A percentile compares a stretch with the other conserved stretches of the same genome.
Conservation (phyloP, 257 asterid genomes). For the Agastache rugosa region DNA sequence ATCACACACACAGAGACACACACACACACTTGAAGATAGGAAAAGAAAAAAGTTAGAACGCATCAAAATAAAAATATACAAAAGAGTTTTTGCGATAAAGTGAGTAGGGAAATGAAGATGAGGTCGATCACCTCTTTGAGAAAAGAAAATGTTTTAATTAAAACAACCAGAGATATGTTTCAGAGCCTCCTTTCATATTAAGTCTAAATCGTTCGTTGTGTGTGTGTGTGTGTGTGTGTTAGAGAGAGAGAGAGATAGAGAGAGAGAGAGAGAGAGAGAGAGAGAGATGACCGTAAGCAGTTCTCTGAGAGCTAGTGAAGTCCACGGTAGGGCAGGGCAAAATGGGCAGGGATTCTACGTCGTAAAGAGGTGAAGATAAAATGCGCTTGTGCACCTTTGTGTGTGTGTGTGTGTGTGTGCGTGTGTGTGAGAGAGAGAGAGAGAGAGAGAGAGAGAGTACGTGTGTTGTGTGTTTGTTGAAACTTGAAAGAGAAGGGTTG, state of each 20-base stretch:
- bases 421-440: slow-evolving; percentile 7
- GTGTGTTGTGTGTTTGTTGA: not conserved
- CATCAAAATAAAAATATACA: not conserved
- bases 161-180: slow-evolving; percentile 28
- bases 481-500: slow-evolving; percentile 29
- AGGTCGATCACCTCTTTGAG: not conserved
- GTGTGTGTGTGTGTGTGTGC: slow-evolving; percentile 1
- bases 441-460: slow-evolving; percentile 14
- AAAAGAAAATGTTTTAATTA: not conserved
- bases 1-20: too few relatives aligned
- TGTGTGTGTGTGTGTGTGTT: slow-evolving; percentile 13
- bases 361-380: slow-evolving; percentile 18
- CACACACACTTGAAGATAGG: not conserved
- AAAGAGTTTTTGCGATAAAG: not conserved
- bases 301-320: slow-evolving; percentile 16
- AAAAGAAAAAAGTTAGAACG: not conserved
- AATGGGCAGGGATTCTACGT: slow-evolving; percentile 34
- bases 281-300: slow-evolving; percentile 35
- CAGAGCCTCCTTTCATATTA: slow-evolving; percentile 21
- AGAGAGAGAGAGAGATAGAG: slow-evolving; percentile 24
- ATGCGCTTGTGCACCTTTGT: not conserved
- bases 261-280: slow-evolving; percentile 38
- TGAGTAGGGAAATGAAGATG: not conserved
- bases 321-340: slow-evolving; percentile 32
- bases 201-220: too few relatives aligned